A percentile compares a stretch with the other conserved stretches of the same genome.
These are phyloP conservation scores for Glebionis coronaria DNA, from an alignment of 129 eudicot genomes.

Conservation along the genomic window DNA sequence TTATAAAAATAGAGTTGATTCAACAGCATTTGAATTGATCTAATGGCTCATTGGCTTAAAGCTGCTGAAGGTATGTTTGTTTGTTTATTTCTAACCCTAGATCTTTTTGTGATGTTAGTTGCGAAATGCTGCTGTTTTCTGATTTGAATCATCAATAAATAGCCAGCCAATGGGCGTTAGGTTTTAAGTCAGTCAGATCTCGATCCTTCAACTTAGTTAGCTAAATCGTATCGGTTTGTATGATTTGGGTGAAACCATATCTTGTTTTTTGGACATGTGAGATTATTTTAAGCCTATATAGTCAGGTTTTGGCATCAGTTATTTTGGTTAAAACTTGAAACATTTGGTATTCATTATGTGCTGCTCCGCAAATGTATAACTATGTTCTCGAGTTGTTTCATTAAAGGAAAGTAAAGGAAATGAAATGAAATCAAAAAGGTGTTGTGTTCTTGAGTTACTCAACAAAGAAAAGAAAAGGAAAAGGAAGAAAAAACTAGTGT, in stretches of 20 bases:
- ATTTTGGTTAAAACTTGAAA: too few species aligned
- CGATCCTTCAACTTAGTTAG: constrained; percentile 18
- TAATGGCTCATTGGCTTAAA: constrained; percentile 86
- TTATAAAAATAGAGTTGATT: too few species aligned
- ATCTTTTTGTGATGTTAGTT: constrained; percentile 1
- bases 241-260: neutral
- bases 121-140: constrained; percentile 23
- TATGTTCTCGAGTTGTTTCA: too few species aligned
- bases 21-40: neutral
- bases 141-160: neutral
- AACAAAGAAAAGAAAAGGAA: too few species aligned
- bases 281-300: too few species aligned
- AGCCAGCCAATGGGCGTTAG: constrained; percentile 4
- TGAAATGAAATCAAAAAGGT: too few species aligned
- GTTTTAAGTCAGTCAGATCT: constrained; percentile 18
- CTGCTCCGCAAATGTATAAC: constrained; percentile 3
- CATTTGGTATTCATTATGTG: neutral
- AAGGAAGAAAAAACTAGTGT: too few species aligned
- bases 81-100: constrained; percentile 10
- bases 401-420: too few species aligned
- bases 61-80: constrained; percentile 92
- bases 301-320: too few species aligned
- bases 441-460: too few species aligned
- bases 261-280: neutral
- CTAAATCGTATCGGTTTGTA: constrained; percentile 1